Evolutionary conservation across 164 flowering plant species (phyloP).

Genomic region (Berberis thunbergii): DNA sequence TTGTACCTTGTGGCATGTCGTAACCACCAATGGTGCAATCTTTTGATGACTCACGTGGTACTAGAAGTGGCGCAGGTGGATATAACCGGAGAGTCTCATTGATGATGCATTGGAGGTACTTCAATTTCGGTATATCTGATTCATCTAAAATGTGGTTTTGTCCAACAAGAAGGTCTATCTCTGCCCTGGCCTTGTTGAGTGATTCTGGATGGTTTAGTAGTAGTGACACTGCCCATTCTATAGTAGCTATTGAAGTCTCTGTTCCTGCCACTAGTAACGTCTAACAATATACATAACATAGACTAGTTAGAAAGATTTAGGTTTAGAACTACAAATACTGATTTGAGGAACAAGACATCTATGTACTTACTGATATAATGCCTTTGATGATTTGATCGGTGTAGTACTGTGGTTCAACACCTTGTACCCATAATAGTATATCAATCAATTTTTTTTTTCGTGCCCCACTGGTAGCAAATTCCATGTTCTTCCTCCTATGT

Average conservation of each 20-base stretch:
- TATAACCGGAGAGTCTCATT: constrained; percentile 37
- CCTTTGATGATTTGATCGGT: constrained; percentile 26
- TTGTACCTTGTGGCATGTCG: constrained; percentile 32
- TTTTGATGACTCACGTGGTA: constrained; percentile 35
- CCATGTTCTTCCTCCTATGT: background rate
- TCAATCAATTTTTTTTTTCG: constrained; percentile 12
- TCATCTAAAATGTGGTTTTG: constrained; percentile 31
- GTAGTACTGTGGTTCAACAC: constrained; percentile 28
- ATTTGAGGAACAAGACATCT: background rate
- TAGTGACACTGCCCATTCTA: constrained; percentile 46
- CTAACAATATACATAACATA: constrained; percentile 13
- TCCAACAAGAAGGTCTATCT: constrained; percentile 28
- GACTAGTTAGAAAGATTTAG: too few relatives aligned
- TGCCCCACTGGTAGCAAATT: background rate
- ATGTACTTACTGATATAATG: constrained; percentile 15
- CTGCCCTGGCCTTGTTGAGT: constrained; percentile 21
- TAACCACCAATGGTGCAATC: constrained; percentile 30
- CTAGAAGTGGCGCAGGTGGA: constrained; percentile 34
- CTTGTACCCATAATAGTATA: constrained; percentile 20
- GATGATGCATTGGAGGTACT: constrained; percentile 28
- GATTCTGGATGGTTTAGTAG: constrained; percentile 30
- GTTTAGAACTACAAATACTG: background rate
- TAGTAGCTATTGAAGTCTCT: constrained; percentile 27
- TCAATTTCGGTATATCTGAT: constrained; percentile 27
- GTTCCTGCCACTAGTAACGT: constrained; percentile 32